Evolutionary conservation across 805 yeast genomes (phyloP).

Genomic region (Wickerhamomyces hampshirensis): DNA sequence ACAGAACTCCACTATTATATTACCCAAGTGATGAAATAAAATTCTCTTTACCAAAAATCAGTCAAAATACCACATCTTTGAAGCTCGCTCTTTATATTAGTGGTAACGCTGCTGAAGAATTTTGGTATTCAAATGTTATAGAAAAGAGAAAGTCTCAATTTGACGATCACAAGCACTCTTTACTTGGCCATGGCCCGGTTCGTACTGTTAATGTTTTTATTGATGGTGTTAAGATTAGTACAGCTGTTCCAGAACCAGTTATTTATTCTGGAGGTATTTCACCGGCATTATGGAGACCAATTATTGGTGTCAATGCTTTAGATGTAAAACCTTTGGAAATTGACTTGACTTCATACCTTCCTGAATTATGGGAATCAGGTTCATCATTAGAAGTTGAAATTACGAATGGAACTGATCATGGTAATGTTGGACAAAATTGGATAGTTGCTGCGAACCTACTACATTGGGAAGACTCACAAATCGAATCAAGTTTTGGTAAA

Average conservation of each 20-base stretch:
- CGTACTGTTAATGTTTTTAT: conserved; percentile 61
- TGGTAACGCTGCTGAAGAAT: conserved; percentile 79
- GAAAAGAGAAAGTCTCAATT: conserved; percentile 43
- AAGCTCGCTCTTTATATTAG: conserved; percentile 56
- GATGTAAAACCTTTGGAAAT: conserved; percentile 67
- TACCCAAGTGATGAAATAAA: conserved; percentile 37
- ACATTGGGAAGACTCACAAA: conserved; percentile 44
- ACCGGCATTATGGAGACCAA: conserved; percentile 78
- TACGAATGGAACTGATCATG: conserved; percentile 41
- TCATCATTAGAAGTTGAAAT: conserved; percentile 43
- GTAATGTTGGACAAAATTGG: conserved; percentile 45
- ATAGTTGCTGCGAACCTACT: conserved; percentile 51
- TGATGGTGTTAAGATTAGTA: conserved; percentile 54
- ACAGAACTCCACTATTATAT: conserved; percentile 41
- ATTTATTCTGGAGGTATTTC: conserved; percentile 79
- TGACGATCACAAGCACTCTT: conserved; percentile 32
- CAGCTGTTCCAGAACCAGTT: conserved; percentile 65
- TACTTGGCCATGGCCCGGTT: conserved; percentile 65
- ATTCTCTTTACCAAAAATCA: conserved; percentile 40
- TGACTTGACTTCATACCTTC: conserved; percentile 67
- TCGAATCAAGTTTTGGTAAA: conserved; percentile 37
- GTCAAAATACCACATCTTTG: conserved; percentile 48
- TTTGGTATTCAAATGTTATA: conserved; percentile 67
- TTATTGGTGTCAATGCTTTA: conserved; percentile 69
- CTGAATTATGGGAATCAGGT: conserved; percentile 55